These are phyloP conservation scores for Mucor ambiguus DNA, from an alignment of 371 early-diverging fungal genomes.

Conservation along the genomic window DNA sequence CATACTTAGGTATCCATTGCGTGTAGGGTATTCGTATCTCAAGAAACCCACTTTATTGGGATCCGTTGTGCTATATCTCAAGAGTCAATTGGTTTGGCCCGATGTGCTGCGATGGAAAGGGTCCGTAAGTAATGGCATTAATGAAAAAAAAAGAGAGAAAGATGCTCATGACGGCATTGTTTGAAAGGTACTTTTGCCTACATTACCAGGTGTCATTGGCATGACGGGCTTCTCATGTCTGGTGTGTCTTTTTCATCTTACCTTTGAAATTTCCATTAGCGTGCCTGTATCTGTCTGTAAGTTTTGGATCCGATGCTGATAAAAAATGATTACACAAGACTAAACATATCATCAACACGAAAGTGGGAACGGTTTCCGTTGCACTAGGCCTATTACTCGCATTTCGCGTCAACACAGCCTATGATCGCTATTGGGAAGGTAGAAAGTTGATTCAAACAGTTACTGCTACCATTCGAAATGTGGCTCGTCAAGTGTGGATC, in stretches of 20 bases:
- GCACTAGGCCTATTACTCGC: constrained; percentile 75
- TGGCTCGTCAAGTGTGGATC: constrained; percentile 71
- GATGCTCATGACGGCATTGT: background rate
- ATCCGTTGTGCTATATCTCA: constrained; percentile 12
- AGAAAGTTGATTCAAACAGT: constrained; percentile 66
- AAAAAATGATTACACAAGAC: background rate
- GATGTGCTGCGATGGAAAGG: constrained; percentile 48
- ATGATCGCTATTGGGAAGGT: constrained; percentile 80
- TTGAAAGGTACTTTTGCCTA: constrained; percentile 36
- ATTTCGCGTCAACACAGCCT: constrained; percentile 81
- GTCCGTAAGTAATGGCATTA: constrained; percentile 28
- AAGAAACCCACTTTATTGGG: constrained; percentile 16
- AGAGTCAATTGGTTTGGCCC: constrained; percentile 32
- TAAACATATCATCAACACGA: background rate
- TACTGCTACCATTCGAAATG: constrained; percentile 58
- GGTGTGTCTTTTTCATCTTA: constrained; percentile 32
- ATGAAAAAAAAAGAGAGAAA: background rate
- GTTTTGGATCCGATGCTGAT: constrained; percentile 4
- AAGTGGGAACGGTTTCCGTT: constrained; percentile 56
- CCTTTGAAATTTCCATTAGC: constrained; percentile 26
- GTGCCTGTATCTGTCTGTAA: constrained; percentile 47
- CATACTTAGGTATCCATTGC: background rate
- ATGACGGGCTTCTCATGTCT: constrained; percentile 35
- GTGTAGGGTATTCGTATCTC: constrained; percentile 23
- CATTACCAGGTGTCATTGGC: constrained; percentile 30